phyloP scores from a whole-genome alignment of 306 rosid genomes.

The Vigna radiata region DNA sequence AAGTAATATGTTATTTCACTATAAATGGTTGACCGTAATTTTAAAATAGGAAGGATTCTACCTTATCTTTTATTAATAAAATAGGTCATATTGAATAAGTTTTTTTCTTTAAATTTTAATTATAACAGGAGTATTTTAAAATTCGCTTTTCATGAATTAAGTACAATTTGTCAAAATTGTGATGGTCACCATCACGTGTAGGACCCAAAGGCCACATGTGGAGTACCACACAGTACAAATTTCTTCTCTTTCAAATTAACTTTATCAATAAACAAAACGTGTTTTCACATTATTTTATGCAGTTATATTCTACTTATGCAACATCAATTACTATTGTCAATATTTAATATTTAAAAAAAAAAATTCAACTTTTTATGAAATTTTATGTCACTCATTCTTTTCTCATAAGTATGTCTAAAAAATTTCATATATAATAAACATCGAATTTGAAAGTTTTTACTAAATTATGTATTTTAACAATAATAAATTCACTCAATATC shows the following conservation, averaged over 20 bases:
- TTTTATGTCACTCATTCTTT: too few species aligned
- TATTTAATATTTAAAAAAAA: too few species aligned
- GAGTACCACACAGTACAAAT: conserved; percentile 52
- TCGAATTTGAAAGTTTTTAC: too few species aligned
- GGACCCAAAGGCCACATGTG: conserved; percentile 62
- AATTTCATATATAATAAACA: too few species aligned
- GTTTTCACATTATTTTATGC: too few species aligned
- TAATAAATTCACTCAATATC: too few species aligned
- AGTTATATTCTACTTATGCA: too few species aligned
- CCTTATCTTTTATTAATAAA: not conserved
- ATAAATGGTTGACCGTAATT: conserved; percentile 13
- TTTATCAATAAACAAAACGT: too few species aligned
- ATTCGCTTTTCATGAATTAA: conserved; percentile 20
- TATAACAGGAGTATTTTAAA: conserved; percentile 32
- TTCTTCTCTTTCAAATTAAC: not conserved
- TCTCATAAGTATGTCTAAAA: too few species aligned
- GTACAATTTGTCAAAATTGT: conserved; percentile 54
- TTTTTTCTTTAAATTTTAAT: not conserved
- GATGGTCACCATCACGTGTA: conserved; percentile 64
- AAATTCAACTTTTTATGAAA: too few species aligned
- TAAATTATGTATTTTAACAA: too few species aligned
- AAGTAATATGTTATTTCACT: conserved; percentile 8
- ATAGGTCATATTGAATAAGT: not conserved
- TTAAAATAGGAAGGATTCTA: not conserved
- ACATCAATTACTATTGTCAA: too few species aligned